Evolutionary conservation across 2,329 filamentous ascomycete species (phyloP), one percentile per base, ranked within the genome.

Genomic region (Fusarium mexicanum): DNA sequence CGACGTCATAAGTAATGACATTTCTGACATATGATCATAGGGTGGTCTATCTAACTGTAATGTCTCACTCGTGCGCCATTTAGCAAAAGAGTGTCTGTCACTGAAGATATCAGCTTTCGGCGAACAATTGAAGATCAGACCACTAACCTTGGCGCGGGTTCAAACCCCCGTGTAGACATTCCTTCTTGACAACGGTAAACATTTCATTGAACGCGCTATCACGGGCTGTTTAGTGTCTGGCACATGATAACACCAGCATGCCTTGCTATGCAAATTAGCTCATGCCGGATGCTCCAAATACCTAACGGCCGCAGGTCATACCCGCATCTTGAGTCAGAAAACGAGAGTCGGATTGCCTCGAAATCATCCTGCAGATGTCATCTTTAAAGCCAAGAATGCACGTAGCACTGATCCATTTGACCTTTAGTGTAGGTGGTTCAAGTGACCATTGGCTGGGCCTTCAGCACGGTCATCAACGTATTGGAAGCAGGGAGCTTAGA

Each of bases 121-220:
- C 10, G 2, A 22, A 53, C 13, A 37, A 16, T 38, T 22, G 7
- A 22, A 54, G 3, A 54, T n/a, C 18, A 29, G 12, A 29, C 5
- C 24, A 38, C 7, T 12, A 10, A 7, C 5, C n/a, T 33, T 33
- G n/a, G n/a, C 3, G 17, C 12, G n/a, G 8, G 8, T 26, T 8
- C n/a, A 53, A 14, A 24, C 13, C 9, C 9, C n/a, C 12, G 4
- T 2, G n/a, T 26, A 8, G 9, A 6, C 31, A 53, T 20, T 35
- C 13, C 16, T 11, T 4, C 17, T 14, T 35, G 18, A 35, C 4
- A 24, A 24, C 8, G 6, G 13, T 17, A 4, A 20, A 20, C 6
- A 20, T 11, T 8, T 35, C 17, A 6, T 5, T 16, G 8, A 11
- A 16, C n/a, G 4, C 6, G 12, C 12, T 10, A 6, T 11, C 2